Evolutionary conservation across 495 filamentous ascomycete species (phyloP).

Genomic region (Xylaria flabelliformis): DNA sequence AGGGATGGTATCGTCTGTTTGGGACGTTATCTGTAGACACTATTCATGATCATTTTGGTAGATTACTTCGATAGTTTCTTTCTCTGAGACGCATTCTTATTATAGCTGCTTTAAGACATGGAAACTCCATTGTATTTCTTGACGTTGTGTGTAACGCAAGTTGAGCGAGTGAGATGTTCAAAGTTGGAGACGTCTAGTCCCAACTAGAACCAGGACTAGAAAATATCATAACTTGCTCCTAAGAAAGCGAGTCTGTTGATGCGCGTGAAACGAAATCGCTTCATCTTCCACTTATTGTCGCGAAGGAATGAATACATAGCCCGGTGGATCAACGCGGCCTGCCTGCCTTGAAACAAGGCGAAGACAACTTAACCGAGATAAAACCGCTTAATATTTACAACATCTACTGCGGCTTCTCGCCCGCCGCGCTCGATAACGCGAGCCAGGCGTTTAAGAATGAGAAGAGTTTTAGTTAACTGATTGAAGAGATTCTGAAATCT

Average conservation of each 20-base stretch:
- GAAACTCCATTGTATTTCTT: background rate
- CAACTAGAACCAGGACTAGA: slow-evolving; percentile 47
- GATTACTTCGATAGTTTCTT: background rate
- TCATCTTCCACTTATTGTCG: slow-evolving; percentile 20
- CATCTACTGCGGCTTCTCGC: too few species aligned
- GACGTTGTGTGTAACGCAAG: background rate
- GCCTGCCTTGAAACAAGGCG: background rate
- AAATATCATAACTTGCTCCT: slow-evolving; percentile 36
- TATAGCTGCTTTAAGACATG: background rate
- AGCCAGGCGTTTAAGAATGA: background rate
- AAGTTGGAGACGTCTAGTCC: background rate
- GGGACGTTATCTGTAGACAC: background rate
- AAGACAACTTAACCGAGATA: background rate
- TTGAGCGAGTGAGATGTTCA: background rate
- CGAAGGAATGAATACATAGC: background rate
- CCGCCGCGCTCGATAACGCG: background rate
- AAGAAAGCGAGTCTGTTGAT: too few species aligned
- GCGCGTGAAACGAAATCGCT: too few species aligned
- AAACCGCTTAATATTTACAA: too few species aligned
- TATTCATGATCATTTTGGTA: background rate
- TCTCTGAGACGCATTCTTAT: background rate
- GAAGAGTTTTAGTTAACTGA: background rate
- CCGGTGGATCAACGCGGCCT: background rate
- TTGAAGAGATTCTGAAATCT: background rate
- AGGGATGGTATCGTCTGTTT: background rate